Base-by-base conservation (phyloP, 495 filamentous ascomycete species). In the Pyrenopolyporus hunteri region DNA sequence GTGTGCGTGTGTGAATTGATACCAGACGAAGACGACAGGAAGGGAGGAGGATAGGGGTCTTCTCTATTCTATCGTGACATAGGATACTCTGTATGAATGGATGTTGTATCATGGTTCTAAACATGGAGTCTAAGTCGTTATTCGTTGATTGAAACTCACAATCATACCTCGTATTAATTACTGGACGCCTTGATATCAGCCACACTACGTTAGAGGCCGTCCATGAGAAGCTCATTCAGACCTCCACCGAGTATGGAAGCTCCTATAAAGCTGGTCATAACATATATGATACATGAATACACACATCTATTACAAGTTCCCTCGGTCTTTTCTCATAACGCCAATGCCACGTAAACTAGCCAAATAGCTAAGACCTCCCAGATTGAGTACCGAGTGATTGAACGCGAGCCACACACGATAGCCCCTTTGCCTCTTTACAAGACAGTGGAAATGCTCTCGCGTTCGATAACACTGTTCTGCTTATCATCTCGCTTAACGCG, bases 381-480 rank as follows among this genome's bases (percentile, higher is more conserved):
- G 3, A 9, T 4, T 16, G 11, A 22, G 7, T 23, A 20, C 11
- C 17, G 9, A 39, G 6, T 23, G 10, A 42, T 40, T 1, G 22
- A 42, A 28, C 13, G 37, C 13, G 11, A 16, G n/a, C 23, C 5
- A 4, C 31, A 4, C 31, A 4, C 11, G 31, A 13, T 22, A 19
- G 17, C 52, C 14, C 28, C 2, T 19, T 46, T 65, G 13, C 4
- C 16, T 1, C 33, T 26, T 49, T 73, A 82, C 39, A 75, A 71
- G 29, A 85, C 78, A 36, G 81, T 78, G n/a, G 80, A 70, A 52
- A 87, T 84, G 47, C 80, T 84, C 73, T 93, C 87, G 69, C 82
- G 76, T 75, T 89, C 83, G 67, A 98, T 97, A 28, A 86, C 82
- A 33, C 89, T 94, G 71, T 94, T 96, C 73, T 97, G 91, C 71